phyloP scores from a whole-genome alignment of 2,329 filamentous ascomycete species.

The Ilyonectria robusta region DNA sequence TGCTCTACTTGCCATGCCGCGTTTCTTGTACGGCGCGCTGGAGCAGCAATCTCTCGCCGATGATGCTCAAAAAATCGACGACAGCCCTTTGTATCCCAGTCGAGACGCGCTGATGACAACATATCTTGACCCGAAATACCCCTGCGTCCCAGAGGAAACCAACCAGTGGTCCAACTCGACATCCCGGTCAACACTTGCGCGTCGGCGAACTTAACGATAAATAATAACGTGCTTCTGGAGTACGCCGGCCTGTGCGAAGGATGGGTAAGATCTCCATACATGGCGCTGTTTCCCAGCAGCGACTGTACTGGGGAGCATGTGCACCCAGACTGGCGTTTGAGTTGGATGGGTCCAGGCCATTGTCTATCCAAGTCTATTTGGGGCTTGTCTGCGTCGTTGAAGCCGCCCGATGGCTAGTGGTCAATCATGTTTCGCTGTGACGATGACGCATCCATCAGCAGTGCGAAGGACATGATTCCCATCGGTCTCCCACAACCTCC shows the following conservation, averaged over 20 bases:
- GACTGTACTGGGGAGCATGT: slow-evolving; percentile 21
- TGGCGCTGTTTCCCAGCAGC: slow-evolving; percentile 15
- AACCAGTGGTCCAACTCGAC: slow-evolving; percentile 5
- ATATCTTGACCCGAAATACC: slow-evolving; percentile 4
- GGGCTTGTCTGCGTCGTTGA: slow-evolving; percentile 4
- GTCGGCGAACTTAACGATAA: slow-evolving; percentile 31
- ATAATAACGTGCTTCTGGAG: slow-evolving; percentile 21
- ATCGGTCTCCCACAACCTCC: slow-evolving; percentile 13
- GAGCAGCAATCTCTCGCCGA: slow-evolving; percentile 8
- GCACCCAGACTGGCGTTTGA: slow-evolving; percentile 20
- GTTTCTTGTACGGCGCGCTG: not conserved
- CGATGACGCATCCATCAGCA: not conserved
- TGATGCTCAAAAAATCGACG: too few species aligned
- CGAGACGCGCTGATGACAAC: slow-evolving; percentile 17
- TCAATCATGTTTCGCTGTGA: slow-evolving; percentile 28
- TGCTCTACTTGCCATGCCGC: not conserved
- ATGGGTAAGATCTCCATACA: slow-evolving; percentile 7
- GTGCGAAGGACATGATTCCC: not conserved
- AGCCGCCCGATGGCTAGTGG: slow-evolving; percentile 11
- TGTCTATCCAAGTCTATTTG: slow-evolving; percentile 26
- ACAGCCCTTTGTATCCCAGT: not conserved
- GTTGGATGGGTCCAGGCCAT: slow-evolving; percentile 18
- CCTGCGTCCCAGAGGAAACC: slow-evolving; percentile 6
- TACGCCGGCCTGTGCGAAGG: slow-evolving; percentile 22
- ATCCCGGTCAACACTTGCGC: slow-evolving; percentile 26